Evolutionary conservation across 208 protist species (phyloP).

Genomic region (Kentomonas sorsogonicus): DNA sequence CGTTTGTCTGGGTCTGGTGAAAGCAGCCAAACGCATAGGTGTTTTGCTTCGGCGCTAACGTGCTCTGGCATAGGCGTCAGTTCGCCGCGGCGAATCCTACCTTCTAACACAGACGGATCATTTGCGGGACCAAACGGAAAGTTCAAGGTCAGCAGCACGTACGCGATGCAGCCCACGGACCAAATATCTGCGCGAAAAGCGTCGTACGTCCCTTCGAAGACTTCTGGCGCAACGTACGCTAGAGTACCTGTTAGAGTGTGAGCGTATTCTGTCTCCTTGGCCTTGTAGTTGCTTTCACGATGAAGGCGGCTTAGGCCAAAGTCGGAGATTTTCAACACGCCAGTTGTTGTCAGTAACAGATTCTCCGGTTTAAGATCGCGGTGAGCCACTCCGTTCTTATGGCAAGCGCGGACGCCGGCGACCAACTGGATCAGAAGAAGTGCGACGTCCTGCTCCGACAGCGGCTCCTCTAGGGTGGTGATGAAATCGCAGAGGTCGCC

Average conservation of each 20-base stretch:
- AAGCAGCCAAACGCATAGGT: slow-evolving; percentile 60
- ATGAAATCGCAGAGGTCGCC: slow-evolving; percentile 81
- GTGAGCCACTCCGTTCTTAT: slow-evolving; percentile 85
- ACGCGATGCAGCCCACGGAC: slow-evolving; percentile 83
- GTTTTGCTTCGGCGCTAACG: slow-evolving; percentile 52
- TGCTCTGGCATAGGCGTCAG: slow-evolving; percentile 41
- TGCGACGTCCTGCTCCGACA: slow-evolving; percentile 60
- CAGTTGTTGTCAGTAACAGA: slow-evolving; percentile 73
- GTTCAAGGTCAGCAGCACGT: slow-evolving; percentile 70
- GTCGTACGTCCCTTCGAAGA: slow-evolving; percentile 72
- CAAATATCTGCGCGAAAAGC: slow-evolving; percentile 85
- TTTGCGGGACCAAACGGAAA: slow-evolving; percentile 80
- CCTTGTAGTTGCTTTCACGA: slow-evolving; percentile 56
- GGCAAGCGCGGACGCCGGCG: slow-evolving; percentile 59
- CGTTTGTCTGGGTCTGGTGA: slow-evolving; percentile 46
- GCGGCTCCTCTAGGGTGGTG: slow-evolving; percentile 33
- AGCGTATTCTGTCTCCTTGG: slow-evolving; percentile 55
- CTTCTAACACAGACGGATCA: slow-evolving; percentile 41
- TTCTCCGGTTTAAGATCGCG: slow-evolving; percentile 94
- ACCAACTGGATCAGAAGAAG: slow-evolving; percentile 73
- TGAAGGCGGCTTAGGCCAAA: slow-evolving; percentile 86
- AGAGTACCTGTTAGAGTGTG: slow-evolving; percentile 76
- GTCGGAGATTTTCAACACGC: slow-evolving; percentile 81
- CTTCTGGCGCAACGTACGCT: slow-evolving; percentile 78
- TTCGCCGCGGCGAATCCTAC: slow-evolving; percentile 46